Evolutionary conservation across 2,329 filamentous ascomycete species (phyloP).

Genomic region (Didymella lethalis): DNA sequence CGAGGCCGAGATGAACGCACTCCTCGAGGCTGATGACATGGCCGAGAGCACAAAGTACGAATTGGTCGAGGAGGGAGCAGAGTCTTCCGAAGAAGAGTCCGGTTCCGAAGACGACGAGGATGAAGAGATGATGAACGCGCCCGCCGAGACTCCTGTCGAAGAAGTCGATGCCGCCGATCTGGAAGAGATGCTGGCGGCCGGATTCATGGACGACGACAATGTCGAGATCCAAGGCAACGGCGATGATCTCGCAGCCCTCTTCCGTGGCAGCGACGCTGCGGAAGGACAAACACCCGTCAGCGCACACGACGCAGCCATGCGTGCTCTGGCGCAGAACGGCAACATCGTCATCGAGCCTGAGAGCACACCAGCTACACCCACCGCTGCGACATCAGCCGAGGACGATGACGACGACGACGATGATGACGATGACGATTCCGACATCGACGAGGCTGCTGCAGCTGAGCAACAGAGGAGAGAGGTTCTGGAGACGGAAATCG

Average conservation of each 20-base stretch:
- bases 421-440: slow-evolving; percentile 56
- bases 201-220: slow-evolving; percentile 47
- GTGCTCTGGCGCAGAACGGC: slow-evolving; percentile 43
- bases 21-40: slow-evolving; percentile 73
- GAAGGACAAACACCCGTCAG: slow-evolving; percentile 48
- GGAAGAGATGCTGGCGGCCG: slow-evolving; percentile 41
- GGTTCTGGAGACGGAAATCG: slow-evolving; percentile 62
- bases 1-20: slow-evolving; percentile 77
- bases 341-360: slow-evolving; percentile 42
- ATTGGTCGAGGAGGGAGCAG: slow-evolving; percentile 57
- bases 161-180: slow-evolving; percentile 52
- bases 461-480: slow-evolving; percentile 56
- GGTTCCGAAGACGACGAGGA: slow-evolving; percentile 50
- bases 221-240: slow-evolving; percentile 42
- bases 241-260: slow-evolving; percentile 44
- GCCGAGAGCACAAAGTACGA: slow-evolving; percentile 66
- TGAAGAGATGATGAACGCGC: slow-evolving; percentile 53
- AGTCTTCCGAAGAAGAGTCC: slow-evolving; percentile 53
- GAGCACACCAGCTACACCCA: slow-evolving; percentile 43
- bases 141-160: slow-evolving; percentile 52
- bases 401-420: slow-evolving; percentile 56
- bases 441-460: slow-evolving; percentile 57
- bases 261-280: slow-evolving; percentile 36
- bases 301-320: slow-evolving; percentile 49
- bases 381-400: slow-evolving; percentile 48